phyloP scores from a whole-genome alignment of 108 stramenopile species.

The Chaetoceros muelleri region DNA sequence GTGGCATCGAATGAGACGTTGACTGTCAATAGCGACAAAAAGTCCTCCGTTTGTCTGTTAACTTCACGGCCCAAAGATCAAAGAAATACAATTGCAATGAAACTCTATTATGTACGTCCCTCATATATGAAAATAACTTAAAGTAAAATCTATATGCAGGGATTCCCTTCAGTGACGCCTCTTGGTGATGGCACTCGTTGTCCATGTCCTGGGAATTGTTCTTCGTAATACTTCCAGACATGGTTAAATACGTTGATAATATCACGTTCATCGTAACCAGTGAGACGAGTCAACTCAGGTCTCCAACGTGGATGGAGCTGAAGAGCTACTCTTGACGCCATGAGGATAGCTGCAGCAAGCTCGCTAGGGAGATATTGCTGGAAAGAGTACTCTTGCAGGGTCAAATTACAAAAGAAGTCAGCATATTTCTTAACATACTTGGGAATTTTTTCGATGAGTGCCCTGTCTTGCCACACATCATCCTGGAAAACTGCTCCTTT shows the following conservation, averaged over 20 bases:
- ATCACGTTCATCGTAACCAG: constrained; percentile 67
- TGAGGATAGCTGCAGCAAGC: constrained; percentile 74
- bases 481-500: constrained; percentile 70
- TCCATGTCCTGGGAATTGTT: constrained; percentile 85
- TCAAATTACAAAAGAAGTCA: constrained; percentile 91
- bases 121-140: too few species aligned
- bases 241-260: constrained; percentile 65
- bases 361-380: constrained; percentile 77
- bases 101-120: too few species aligned
- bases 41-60: too few species aligned
- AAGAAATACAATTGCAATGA: too few species aligned
- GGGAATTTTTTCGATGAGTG: constrained; percentile 82
- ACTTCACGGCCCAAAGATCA: too few species aligned
- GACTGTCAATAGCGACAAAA: too few species aligned
- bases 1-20: too few species aligned
- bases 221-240: constrained; percentile 81
- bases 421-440: constrained; percentile 89
- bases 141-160: too few species aligned
- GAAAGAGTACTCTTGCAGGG: constrained; percentile 85
- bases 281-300: constrained; percentile 55
- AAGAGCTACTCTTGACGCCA: constrained; percentile 73
- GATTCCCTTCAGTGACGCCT: constrained; percentile 51
- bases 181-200: constrained; percentile 69
- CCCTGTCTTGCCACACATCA: constrained; percentile 75
- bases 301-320: constrained; percentile 74